Evolutionary conservation across 345 rosid genomes (phyloP).

Genomic region (Gossypium herbaceum): DNA sequence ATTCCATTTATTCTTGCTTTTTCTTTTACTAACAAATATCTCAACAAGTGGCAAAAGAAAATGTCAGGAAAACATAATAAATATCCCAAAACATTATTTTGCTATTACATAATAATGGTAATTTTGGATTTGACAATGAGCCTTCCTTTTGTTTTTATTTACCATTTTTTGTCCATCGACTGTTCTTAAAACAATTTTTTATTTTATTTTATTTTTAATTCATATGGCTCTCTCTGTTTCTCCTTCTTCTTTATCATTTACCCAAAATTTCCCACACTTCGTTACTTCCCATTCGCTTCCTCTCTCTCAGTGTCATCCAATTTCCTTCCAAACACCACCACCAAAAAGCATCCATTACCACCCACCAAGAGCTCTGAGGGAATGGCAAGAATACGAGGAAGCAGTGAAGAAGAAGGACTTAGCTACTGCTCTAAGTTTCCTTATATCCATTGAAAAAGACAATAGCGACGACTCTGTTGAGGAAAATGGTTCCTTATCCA

Average conservation of each 20-base stretch:
- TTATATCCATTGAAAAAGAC: constrained; percentile 45
- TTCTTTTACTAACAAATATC: too few relatives aligned
- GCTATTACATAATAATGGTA: not conserved
- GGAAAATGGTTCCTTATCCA: constrained; percentile 12
- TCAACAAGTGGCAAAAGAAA: too few relatives aligned
- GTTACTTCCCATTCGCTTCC: not conserved
- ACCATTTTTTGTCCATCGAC: not conserved
- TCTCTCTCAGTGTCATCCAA: not conserved
- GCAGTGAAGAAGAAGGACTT: constrained; percentile 86
- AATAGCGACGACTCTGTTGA: constrained; percentile 17
- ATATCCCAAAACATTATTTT: not conserved
- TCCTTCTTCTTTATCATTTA: not conserved
- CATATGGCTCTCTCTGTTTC: constrained; percentile 7
- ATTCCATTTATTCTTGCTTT: too few relatives aligned
- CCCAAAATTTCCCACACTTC: not conserved
- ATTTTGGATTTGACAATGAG: not conserved
- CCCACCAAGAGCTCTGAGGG: constrained; percentile 48
- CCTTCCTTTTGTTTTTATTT: not conserved
- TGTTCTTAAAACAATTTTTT: not conserved
- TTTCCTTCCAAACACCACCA: not conserved
- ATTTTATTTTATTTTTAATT: not conserved
- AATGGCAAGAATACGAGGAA: constrained; percentile 85
- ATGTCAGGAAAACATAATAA: not conserved
- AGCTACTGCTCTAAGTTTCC: constrained; percentile 69
- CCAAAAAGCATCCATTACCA: not conserved